phyloP scores from a whole-genome alignment of 1,139 yeast genomes.

The Saccharomyces hybrid region DNA sequence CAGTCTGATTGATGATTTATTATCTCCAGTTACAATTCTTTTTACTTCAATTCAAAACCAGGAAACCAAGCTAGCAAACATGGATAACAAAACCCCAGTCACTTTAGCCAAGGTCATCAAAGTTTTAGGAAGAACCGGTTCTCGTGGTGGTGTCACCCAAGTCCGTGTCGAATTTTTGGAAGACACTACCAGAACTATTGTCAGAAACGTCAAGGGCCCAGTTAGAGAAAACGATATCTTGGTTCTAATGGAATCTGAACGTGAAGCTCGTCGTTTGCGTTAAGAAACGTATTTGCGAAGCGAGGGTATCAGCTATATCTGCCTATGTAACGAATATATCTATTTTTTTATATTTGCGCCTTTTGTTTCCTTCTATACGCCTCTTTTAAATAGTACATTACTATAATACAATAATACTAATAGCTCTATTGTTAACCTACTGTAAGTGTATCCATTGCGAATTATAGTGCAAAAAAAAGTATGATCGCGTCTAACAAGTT shows the following conservation, averaged over 20 bases:
- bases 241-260: slow-evolving; percentile 99
- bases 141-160: slow-evolving; percentile 99
- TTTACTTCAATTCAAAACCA: neutral
- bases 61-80: slow-evolving; percentile 14
- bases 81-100: slow-evolving; percentile 90
- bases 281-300: slow-evolving; percentile 24
- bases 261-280: slow-evolving; percentile 81
- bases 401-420: neutral
- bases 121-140: slow-evolving; percentile 99
- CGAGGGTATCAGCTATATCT: neutral
- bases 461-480: neutral
- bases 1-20: neutral
- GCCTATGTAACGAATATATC: neutral
- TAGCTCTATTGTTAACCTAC: neutral
- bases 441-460: neutral
- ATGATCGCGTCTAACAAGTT: neutral
- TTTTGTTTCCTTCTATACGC: neutral
- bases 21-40: neutral
- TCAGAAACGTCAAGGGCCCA: slow-evolving; percentile 99
- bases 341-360: neutral
- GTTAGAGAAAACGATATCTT: slow-evolving; percentile 98
- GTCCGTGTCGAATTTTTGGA: slow-evolving; percentile 99
- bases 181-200: slow-evolving; percentile 96
- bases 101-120: slow-evolving; percentile 98
- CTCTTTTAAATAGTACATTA: neutral